Evolutionary conservation across 2,329 filamentous ascomycete species (phyloP), one percentile per base, ranked within the genome.

Genomic region (Pseudocercospora crystallina): DNA sequence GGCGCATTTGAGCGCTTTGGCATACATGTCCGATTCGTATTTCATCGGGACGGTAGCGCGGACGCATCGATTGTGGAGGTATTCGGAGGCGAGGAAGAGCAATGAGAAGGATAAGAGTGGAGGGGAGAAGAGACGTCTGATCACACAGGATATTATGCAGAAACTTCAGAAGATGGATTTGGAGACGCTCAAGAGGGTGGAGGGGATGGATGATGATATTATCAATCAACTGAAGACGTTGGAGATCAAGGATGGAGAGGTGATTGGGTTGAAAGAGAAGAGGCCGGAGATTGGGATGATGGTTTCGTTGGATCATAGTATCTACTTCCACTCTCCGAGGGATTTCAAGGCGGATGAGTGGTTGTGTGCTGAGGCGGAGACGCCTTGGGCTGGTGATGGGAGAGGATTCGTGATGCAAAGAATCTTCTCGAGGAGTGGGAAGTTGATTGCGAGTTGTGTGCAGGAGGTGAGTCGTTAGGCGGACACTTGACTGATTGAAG

Each of bases 1-100:
- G 63, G 89, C 90, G 9, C 91, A 97, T 67, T 76, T 96, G 32
- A 86, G 82, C 33, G 94, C 94, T 8, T 78, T 99, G 55, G 92
- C 92, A 17, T 99, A 97, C 74, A 88, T 97, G 76, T 53, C 53
- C 35, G 92, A 97, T 72, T 87, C 82, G 66, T 94, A 89, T 74
- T 97, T 99, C 72, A 91, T 97, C 69, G 91, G 89, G 34, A 96
- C 91, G 2, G 83, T 96, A 7, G 78, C 85, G 26, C 83, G 89
- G 14, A 85, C 91, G 47, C 91, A 96, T 70, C 80, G 83, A 49
- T 78, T 96, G 32, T 91, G 87, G 80, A 80, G 88, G 11, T 89
- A 88, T 67, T 82, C 80, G 1, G 53, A 51, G 12, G 42, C 49
- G 10, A 35, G 51, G 4, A 60, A 57, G 36, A 58, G 47, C 29